A percentile compares a stretch with the other conserved stretches of the same genome.
These are phyloP conservation scores for Curvularia sp. DNA, from an alignment of 2,329 filamentous ascomycete genomes.

Conservation along the genomic window DNA sequence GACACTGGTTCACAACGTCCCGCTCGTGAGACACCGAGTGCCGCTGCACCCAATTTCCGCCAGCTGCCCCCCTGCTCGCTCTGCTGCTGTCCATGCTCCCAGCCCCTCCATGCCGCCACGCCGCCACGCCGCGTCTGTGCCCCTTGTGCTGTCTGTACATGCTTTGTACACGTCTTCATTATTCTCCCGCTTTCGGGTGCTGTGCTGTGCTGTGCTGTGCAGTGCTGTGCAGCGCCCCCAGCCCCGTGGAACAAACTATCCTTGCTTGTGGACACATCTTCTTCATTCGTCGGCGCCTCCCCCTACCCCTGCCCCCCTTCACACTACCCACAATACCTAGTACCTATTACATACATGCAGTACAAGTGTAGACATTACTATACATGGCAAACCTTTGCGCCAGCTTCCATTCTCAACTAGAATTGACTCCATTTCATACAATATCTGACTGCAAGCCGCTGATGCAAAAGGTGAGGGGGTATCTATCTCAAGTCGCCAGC, in stretches of 20 bases:
- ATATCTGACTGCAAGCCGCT: constrained; percentile 23
- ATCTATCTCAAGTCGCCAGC: constrained; percentile 32
- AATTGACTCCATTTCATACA: constrained; percentile 21
- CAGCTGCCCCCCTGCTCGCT: constrained; percentile 7
- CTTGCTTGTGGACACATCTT: neutral
- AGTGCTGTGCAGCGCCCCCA: constrained; percentile 12
- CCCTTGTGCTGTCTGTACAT: neutral
- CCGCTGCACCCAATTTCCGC: constrained; percentile 21
- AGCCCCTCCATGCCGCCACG: neutral
- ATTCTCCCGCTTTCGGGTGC: neutral
- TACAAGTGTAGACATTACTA: constrained; percentile 10
- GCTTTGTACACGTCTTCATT: neutral
- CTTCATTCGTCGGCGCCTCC: neutral
- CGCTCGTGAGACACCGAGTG: constrained; percentile 18
- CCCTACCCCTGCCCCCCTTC: too few species aligned
- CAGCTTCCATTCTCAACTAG: constrained; percentile 9
- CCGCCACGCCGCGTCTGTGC: neutral
- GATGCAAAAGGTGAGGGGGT: constrained; percentile 29
- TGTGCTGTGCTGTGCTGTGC: neutral
- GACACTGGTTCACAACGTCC: constrained; percentile 13
- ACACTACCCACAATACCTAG: neutral
- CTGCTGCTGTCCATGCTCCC: constrained; percentile 15
- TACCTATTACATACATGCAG: neutral
- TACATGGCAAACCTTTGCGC: neutral
- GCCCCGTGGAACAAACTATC: neutral